Evolutionary conservation across 306 rosid species (phyloP).

Genomic region (Ceratonia siliqua): DNA sequence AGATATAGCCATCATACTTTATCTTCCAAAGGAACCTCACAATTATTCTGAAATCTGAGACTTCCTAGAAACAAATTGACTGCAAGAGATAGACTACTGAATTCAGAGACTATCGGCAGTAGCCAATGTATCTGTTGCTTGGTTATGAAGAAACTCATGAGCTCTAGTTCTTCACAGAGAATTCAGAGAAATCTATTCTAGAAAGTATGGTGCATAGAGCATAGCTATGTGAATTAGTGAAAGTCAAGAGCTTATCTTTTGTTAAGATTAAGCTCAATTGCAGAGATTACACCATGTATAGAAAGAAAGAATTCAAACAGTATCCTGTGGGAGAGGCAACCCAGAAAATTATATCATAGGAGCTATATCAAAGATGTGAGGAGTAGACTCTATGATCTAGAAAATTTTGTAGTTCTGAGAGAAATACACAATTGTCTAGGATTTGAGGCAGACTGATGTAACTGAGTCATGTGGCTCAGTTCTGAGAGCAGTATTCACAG

Average conservation of each 20-base stretch:
- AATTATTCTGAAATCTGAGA: not conserved
- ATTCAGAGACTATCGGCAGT: slow-evolving; percentile 5
- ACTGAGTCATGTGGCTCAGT: not conserved
- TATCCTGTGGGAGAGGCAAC: no score
- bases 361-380: no score
- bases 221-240: slow-evolving; percentile 22
- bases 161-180: slow-evolving; percentile 1
- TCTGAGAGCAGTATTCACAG: not conserved
- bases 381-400: no score
- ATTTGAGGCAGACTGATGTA: not conserved
- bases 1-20: not conserved
- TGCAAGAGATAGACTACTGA: not conserved
- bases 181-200: not conserved
- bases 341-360: no score
- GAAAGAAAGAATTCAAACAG: not conserved
- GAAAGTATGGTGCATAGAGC: slow-evolving; percentile 13
- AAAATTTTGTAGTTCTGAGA: not conserved
- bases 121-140: not conserved
- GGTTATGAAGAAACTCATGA: slow-evolving; percentile 19
- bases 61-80: slow-evolving; percentile 1
- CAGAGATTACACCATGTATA: not conserved
- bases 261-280: not conserved
- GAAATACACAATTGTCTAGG: not conserved
- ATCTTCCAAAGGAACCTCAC: slow-evolving; percentile 5
- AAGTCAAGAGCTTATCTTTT: not conserved